phyloP scores from a whole-genome alignment of 768 basidiomycete species.

The Termitomyces titanicus region DNA sequence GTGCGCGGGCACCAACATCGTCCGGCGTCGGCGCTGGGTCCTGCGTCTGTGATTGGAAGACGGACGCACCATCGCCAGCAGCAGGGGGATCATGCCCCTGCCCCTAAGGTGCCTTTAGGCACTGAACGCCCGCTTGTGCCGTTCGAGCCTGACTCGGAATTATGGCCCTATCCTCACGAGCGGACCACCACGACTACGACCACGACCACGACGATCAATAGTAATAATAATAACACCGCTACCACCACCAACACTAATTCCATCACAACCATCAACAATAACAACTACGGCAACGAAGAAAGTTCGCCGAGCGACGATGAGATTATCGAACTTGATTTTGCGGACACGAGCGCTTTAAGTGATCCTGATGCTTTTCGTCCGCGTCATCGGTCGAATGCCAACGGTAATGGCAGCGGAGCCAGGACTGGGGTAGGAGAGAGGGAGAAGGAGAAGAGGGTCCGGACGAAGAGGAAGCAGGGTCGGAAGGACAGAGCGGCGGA shows the following conservation, averaged over 20 bases:
- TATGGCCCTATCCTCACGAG: constrained; percentile 57
- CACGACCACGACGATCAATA: constrained; percentile 31
- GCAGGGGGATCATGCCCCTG: not conserved
- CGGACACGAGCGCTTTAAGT: constrained; percentile 69
- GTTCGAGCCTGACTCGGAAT: constrained; percentile 59
- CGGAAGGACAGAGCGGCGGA: constrained; percentile 31
- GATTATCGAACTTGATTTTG: constrained; percentile 73
- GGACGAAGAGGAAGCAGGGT: constrained; percentile 23
- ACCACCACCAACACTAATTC: constrained; percentile 31
- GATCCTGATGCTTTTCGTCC: constrained; percentile 55
- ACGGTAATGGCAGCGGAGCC: constrained; percentile 3
- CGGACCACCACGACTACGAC: constrained; percentile 29
- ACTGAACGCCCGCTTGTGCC: constrained; percentile 47
- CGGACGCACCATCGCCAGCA: not conserved
- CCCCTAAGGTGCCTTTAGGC: not conserved
- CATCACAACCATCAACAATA: too few species aligned
- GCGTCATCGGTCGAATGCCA: constrained; percentile 8
- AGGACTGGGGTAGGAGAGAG: constrained; percentile 9
- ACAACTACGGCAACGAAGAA: not conserved
- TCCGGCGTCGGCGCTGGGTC: not conserved
- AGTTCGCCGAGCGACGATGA: constrained; percentile 36
- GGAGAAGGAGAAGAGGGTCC: constrained; percentile 9
- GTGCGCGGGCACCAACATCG: constrained; percentile 5
- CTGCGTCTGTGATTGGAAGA: not conserved
- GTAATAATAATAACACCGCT: not conserved